Percentiles rank a stretch among this genome's conserved stretches.
Evolutionary conservation across 352 stramenopile genomes (phyloP).

Genomic region (Albugo candida): DNA sequence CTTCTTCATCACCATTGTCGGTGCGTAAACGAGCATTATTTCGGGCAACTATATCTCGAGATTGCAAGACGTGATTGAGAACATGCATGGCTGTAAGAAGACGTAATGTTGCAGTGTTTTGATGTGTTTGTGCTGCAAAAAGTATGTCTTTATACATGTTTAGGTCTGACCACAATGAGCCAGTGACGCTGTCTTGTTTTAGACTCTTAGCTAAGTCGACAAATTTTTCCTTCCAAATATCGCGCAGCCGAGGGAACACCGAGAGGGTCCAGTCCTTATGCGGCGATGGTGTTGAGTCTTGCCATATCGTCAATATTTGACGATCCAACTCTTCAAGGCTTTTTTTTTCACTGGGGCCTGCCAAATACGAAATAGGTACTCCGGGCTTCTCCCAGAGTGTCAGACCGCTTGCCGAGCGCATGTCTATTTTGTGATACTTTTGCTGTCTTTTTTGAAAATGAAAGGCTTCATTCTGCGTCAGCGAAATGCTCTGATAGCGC

Average conservation of each 20-base stretch:
- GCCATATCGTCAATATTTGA: slow-evolving; percentile 35
- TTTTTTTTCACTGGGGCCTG: slow-evolving; percentile 8
- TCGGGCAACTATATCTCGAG: slow-evolving; percentile 35
- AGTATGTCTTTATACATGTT: slow-evolving; percentile 38
- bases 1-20: slow-evolving; percentile 23
- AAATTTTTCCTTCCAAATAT: slow-evolving; percentile 28
- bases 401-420: not conserved
- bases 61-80: slow-evolving; percentile 61
- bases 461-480: slow-evolving; percentile 24
- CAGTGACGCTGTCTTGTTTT: too few relatives aligned
- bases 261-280: slow-evolving; percentile 16
- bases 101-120: slow-evolving; percentile 28
- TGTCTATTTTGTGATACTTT: slow-evolving; percentile 17
- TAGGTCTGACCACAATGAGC: too few relatives aligned
- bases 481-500: slow-evolving; percentile 30
- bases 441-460: slow-evolving; percentile 15
- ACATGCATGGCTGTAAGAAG: slow-evolving; percentile 51
- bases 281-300: slow-evolving; percentile 17
- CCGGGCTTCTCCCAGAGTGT: slow-evolving; percentile 9
- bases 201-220: slow-evolving; percentile 18
- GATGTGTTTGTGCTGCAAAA: slow-evolving; percentile 44
- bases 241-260: slow-evolving; percentile 1
- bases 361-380: slow-evolving; percentile 13
- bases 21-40: slow-evolving; percentile 56
- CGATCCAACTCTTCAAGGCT: slow-evolving; percentile 12